Evolutionary conservation across 2,329 filamentous ascomycete genomes (phyloP).

Genomic region (Dothidotthia symphoricarpi): DNA sequence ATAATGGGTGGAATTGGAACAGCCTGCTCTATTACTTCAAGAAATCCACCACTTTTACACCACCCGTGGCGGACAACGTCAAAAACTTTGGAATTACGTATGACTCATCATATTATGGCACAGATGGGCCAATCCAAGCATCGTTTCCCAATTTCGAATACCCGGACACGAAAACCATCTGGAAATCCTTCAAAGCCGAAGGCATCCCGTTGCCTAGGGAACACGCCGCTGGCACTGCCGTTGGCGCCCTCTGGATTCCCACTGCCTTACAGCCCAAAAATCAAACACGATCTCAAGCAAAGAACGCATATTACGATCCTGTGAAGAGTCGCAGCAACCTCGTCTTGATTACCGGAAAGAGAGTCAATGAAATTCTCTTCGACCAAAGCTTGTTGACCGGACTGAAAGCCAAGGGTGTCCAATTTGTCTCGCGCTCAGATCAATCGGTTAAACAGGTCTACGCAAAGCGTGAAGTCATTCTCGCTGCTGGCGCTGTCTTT

Average conservation of each 20-base stretch:
- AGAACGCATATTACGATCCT: constrained; percentile 27
- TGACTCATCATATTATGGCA: constrained; percentile 25
- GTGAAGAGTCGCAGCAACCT: constrained; percentile 23
- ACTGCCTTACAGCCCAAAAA: constrained; percentile 22
- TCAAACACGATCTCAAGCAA: constrained; percentile 38
- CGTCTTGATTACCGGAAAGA: constrained; percentile 20
- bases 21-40: constrained; percentile 33
- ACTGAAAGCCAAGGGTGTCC: constrained; percentile 20
- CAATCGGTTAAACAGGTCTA: constrained; percentile 19
- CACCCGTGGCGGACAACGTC: constrained; percentile 9
- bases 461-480: constrained; percentile 53
- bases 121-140: constrained; percentile 23
- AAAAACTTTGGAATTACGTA: constrained; percentile 26
- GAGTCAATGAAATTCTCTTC: constrained; percentile 28
- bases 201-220: constrained; percentile 23
- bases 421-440: constrained; percentile 20
- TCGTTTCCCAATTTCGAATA: constrained; percentile 31
- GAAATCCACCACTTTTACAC: constrained; percentile 30
- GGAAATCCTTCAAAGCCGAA: constrained; percentile 19
- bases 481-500: constrained; percentile 59
- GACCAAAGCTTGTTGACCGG: constrained; percentile 12
- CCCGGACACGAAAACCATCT: constrained; percentile 18
- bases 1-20: constrained; percentile 46
- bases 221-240: constrained; percentile 26
- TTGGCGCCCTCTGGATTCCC: constrained; percentile 34